A percentile compares a stretch with the other conserved stretches of the same genome.
phyloP scores from a whole-genome alignment of 192 early-diverging fungal genomes.

The Umbelopsis ramanniana region DNA sequence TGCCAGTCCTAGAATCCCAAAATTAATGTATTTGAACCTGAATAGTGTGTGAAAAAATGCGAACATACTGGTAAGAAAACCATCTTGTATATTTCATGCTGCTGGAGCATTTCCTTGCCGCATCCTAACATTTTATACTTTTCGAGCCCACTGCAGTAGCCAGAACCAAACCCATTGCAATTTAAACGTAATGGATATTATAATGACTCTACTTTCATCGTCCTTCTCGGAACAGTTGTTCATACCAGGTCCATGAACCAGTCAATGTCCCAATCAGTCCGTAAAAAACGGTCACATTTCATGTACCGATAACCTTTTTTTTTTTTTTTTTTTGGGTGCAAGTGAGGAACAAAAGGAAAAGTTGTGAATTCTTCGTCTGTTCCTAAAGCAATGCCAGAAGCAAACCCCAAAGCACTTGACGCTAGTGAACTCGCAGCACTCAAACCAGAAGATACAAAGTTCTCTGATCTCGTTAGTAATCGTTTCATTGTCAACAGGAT shows the following conservation, averaged over 20 bases:
- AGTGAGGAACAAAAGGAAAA: background rate
- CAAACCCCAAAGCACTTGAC: slow-evolving; percentile 1
- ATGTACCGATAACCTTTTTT: background rate
- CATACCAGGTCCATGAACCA: background rate
- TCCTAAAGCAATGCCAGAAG: background rate
- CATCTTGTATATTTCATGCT: no score
- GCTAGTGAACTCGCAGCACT: slow-evolving; percentile 11
- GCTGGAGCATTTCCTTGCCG: no score
- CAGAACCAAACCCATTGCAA: no score
- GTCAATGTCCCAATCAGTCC: background rate
- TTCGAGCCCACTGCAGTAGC: no score
- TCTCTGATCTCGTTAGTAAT: slow-evolving; percentile 40
- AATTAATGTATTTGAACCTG: no score
- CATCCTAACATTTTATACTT: no score
- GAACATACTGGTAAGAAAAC: no score
- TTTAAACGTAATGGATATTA: no score
- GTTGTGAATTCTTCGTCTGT: background rate
- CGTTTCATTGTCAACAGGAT: background rate
- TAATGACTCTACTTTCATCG: no score
- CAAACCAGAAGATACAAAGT: slow-evolving; percentile 32
- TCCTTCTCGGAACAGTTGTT: background rate
- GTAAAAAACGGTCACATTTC: background rate
- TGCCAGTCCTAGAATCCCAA: no score
- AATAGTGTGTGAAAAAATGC: no score
- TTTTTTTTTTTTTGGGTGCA: slow-evolving; percentile 8